A percentile compares a stretch with the other conserved stretches of the same genome.
Evolutionary conservation across 805 yeast genomes (phyloP).

Genomic region (Wickerhamomyces canadensis): DNA sequence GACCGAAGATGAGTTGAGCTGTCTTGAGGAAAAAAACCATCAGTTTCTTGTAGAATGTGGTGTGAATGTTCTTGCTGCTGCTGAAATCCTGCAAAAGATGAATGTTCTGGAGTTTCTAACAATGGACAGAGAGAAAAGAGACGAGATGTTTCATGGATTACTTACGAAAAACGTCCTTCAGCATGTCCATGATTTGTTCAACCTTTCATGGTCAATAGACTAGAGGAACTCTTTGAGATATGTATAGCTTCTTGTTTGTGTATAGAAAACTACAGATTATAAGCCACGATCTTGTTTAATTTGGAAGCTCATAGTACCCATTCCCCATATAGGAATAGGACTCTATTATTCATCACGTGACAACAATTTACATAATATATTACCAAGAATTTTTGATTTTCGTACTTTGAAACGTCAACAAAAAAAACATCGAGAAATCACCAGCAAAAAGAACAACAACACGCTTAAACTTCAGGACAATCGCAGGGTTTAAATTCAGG

Average conservation of each 20-base stretch:
- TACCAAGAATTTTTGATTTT: not conserved
- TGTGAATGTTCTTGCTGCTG: conserved; percentile 10
- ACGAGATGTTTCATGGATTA: not conserved
- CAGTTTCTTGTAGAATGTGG: conserved; percentile 13
- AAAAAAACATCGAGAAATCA: not conserved
- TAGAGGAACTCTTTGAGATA: no score
- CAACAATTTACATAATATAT: no score
- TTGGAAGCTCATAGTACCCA: no score
- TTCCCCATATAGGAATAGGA: no score
- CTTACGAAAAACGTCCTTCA: not conserved
- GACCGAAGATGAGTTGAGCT: not conserved
- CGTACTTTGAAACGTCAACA: conserved; percentile 5
- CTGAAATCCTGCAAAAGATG: conserved; percentile 4
- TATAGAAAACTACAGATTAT: no score
- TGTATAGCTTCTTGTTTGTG: no score
- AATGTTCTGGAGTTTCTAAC: conserved; percentile 6
- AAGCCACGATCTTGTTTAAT: no score
- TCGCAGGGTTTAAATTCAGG: no score
- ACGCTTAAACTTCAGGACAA: no score
- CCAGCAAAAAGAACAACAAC: not conserved
- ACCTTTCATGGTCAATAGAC: conserved; percentile 6
- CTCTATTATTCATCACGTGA: no score
- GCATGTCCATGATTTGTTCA: conserved; percentile 2
- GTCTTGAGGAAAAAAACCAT: conserved; percentile 2
- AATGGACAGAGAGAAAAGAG: conserved; percentile 4